Evolutionary conservation across 1,139 yeast species (phyloP).

Genomic region (Candida sojae): DNA sequence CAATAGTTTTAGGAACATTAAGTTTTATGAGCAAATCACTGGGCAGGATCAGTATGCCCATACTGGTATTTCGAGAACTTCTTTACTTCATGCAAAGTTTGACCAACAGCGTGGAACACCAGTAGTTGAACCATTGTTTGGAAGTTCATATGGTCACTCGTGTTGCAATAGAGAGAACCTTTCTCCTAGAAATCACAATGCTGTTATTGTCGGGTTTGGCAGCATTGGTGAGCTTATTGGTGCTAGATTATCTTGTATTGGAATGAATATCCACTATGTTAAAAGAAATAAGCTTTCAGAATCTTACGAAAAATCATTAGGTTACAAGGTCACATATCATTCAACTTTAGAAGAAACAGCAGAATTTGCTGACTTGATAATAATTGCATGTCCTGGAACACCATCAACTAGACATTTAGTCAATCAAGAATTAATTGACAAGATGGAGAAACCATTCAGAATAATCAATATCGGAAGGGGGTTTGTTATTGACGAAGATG

Average conservation of each 20-base stretch:
- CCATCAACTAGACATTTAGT: constrained; percentile 59
- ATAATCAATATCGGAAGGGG: constrained; percentile 83
- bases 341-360: constrained; percentile 33
- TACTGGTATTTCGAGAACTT: constrained; percentile 44
- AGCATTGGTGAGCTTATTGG: constrained; percentile 72
- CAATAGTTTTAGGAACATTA: constrained; percentile 62
- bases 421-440: constrained; percentile 46
- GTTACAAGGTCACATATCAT: constrained; percentile 49
- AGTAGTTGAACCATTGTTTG: constrained; percentile 27
- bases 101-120: constrained; percentile 36
- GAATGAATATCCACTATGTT: constrained; percentile 67
- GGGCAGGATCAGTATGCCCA: constrained; percentile 24
- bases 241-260: constrained; percentile 53
- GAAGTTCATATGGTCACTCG: constrained; percentile 51
- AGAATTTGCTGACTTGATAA: constrained; percentile 56
- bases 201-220: constrained; percentile 77
- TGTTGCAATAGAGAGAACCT: constrained; percentile 34
- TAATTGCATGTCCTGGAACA: constrained; percentile 69
- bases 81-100: constrained; percentile 36
- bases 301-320: constrained; percentile 37
- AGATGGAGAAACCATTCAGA: constrained; percentile 55
- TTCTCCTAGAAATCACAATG: constrained; percentile 61
- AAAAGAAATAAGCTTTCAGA: constrained; percentile 53
- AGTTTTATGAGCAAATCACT: constrained; percentile 48
- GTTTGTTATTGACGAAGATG: constrained; percentile 69